phyloP scores from a whole-genome alignment of 2,329 filamentous ascomycete genomes.

The Penicillium italicum region DNA sequence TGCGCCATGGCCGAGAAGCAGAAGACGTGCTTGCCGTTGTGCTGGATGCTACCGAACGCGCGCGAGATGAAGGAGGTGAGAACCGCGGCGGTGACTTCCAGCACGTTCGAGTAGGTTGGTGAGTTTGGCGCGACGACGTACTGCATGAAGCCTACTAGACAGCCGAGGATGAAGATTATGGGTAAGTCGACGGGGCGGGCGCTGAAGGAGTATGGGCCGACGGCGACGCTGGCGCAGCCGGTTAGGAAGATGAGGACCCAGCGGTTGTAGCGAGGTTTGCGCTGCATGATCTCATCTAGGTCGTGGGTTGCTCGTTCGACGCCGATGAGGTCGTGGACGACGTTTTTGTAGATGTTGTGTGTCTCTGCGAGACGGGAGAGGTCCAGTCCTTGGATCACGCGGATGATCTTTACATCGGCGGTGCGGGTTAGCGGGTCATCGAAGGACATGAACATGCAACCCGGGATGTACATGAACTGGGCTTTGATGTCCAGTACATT shows the following conservation, averaged over 20 bases:
- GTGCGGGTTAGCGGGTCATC: constrained; percentile 49
- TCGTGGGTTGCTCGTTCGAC: constrained; percentile 39
- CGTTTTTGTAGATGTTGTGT: constrained; percentile 44
- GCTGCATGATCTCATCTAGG: constrained; percentile 53
- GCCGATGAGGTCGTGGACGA: constrained; percentile 42
- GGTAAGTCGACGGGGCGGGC: constrained; percentile 59
- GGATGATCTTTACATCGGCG: constrained; percentile 44
- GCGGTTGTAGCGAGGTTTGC: constrained; percentile 52
- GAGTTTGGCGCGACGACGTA: constrained; percentile 71
- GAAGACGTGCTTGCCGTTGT: constrained; percentile 47
- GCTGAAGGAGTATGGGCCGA: constrained; percentile 74
- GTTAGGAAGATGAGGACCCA: constrained; percentile 61
- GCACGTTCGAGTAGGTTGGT: constrained; percentile 52
- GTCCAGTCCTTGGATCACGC: constrained; percentile 40
- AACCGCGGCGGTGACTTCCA: constrained; percentile 52
- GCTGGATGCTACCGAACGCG: constrained; percentile 61
- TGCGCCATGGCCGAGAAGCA: constrained; percentile 55
- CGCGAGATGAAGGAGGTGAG: constrained; percentile 64
- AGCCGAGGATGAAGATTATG: constrained; percentile 63
- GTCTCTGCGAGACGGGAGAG: constrained; percentile 41
- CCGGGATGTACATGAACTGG: constrained; percentile 81
- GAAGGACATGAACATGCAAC: constrained; percentile 54
- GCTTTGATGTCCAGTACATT: constrained; percentile 80
- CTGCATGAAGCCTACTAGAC: constrained; percentile 68
- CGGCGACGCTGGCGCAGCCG: constrained; percentile 68